phyloP scores from a whole-genome alignment of 108 stramenopile species.

The Pseudonitzschia multistriata region DNA sequence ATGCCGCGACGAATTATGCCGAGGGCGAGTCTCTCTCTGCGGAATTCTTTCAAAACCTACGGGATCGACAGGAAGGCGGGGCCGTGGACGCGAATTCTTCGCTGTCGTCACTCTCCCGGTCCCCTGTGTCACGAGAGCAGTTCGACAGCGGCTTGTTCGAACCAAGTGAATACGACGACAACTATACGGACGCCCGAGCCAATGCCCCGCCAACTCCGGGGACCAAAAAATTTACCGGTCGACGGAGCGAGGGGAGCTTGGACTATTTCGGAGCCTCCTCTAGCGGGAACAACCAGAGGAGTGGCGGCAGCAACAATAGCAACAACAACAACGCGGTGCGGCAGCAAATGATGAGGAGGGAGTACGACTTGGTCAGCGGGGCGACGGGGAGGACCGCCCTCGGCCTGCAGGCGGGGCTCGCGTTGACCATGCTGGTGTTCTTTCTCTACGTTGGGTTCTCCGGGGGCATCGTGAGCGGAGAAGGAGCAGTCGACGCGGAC shows the following conservation, averaged over 20 bases:
- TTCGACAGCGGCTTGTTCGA: constrained; percentile 2
- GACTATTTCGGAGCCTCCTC: not conserved
- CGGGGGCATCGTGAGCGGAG: constrained; percentile 31
- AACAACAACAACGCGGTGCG: constrained; percentile 2
- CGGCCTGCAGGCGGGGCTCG: constrained; percentile 25
- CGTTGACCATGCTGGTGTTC: constrained; percentile 21
- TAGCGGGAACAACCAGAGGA: not conserved
- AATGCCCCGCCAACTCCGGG: not conserved
- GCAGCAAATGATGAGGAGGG: not conserved
- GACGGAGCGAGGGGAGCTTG: not conserved
- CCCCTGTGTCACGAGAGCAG: not conserved
- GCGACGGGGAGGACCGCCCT: not conserved
- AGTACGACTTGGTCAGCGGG: constrained; percentile 11
- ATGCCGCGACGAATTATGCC: not conserved
- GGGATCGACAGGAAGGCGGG: not conserved
- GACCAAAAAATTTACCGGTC: constrained; percentile 2
- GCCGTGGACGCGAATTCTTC: not conserved
- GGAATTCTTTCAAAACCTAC: constrained; percentile 1
- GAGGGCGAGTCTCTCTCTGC: not conserved
- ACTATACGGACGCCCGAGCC: not conserved
- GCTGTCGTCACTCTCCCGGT: not conserved
- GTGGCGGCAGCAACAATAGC: not conserved
- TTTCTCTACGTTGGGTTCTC: constrained; percentile 32
- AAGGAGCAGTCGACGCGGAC: constrained; percentile 7
- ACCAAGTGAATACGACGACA: not conserved